Base-by-base conservation (phyloP, 2,329 filamentous ascomycete genomes). In the Xylariaceae sp. region DNA sequence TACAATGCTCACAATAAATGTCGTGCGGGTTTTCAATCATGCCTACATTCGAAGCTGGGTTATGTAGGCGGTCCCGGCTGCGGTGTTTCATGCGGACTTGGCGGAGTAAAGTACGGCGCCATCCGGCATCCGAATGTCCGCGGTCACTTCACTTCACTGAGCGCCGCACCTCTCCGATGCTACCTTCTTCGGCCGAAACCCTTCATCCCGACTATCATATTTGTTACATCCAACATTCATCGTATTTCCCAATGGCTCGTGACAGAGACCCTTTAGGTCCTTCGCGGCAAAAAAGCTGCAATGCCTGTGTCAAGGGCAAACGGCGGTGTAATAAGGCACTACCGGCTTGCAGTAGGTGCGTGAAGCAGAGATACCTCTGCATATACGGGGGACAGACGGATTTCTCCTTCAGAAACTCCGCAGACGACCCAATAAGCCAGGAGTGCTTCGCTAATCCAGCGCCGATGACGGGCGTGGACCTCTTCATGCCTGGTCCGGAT, bases 211-310 rank as follows among this genome's bases (percentile, higher is more conserved):
- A 48, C 50, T 31, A 18, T 16, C 22, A 38, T 43, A 11, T 19
- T 11, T 13, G 16, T 38, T 14, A 38, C 22, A 31, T 46, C 31
- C 16, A 22, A 40, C 42, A 40, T 43, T 19, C 45, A 31, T 7
- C 42, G 16, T 6, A 44, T 38, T 18, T 47, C 18, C 18, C 16
- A 28, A 61, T 61, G 57, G 50, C 53, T 36, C 48, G 43, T 9
- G 31, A 50, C 33, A 47, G 41, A 28, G 22, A 28, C 22, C 7
- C 22, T 28, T 28, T 7, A 33, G 41, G 43, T 10, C 39, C 48
- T 31, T 83, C 71, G 79, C 67, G 74, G 53, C 75, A 77, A 59
- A 77, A 75, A 69, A 77, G 73, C 66, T 77, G 75, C 68, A 74
- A 77, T 56, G 70, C 73, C 48, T 78, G 75, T 58, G 75, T 77